Evolutionary conservation across 2,329 filamentous ascomycete species (phyloP), one percentile per base, ranked within the genome.

Genomic region (Cercospora citrullina): DNA sequence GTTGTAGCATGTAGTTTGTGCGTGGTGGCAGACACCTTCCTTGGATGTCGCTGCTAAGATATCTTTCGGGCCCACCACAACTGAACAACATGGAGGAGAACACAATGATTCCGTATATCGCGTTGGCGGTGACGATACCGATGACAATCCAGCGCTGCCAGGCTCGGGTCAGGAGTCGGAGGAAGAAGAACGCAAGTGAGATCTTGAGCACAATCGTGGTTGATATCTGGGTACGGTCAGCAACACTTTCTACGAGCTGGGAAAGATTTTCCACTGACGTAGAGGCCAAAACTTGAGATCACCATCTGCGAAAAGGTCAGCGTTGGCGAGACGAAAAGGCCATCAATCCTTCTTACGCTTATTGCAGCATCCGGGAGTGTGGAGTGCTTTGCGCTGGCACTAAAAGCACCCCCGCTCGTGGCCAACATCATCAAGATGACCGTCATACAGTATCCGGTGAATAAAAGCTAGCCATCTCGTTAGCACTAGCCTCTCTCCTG

Each of bases 111-210:
- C 76, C 73, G 45, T 78, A 80, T n/a, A 80, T 73, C n/a, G 77
- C 72, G 18, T 72, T 73, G 26, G 79, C 60, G 10, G 66, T 63
- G 33, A 78, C 72, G 42, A 76, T 68, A 21, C 61, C 58, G 36
- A 74, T 74, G 31, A 79, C 69, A 7, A 72, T 70, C 33, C 69
- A 66, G 28, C 73, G 72, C 39, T 84, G 81, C 79, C 80, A 82
- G 18, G 60, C 65, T 39, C 77, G 74, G 16, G 72, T 75, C n/a
- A 82, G 76, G 58, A 83, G 79, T 2, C 82, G 80, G 9, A 80
- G 75, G 72, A 83, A 82, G 74, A 83, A 83, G 39, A 83, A 71
- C 7, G 77, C 80, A 5, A 84, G 72, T 1, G 82, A 82, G 23
- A 83, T 77, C 69, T 84, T 84, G 67, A 83, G 71, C 16, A 78